These are phyloP conservation scores for Epicoccum nigrum DNA, from an alignment of 2,329 filamentous ascomycete species.

Conservation along the genomic window DNA sequence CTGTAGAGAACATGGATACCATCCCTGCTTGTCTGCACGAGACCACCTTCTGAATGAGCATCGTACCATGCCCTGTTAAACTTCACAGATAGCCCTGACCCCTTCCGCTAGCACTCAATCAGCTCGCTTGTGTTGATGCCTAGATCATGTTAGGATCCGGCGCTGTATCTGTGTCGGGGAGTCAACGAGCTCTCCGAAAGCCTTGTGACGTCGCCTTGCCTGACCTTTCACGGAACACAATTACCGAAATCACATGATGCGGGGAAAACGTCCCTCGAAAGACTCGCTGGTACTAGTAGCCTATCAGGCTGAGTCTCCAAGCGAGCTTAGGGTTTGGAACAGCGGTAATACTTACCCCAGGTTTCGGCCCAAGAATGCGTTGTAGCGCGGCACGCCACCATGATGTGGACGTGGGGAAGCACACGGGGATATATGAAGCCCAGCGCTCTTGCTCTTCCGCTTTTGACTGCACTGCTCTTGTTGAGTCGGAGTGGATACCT, in stretches of 20 bases:
- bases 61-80: too few relatives aligned
- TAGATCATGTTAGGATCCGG: background rate
- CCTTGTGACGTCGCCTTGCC: background rate
- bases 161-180: background rate
- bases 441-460: background rate
- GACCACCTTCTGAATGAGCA: too few relatives aligned
- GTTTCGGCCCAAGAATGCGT: background rate
- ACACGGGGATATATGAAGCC: slow-evolving; percentile 1
- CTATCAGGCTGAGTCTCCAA: slow-evolving; percentile 3
- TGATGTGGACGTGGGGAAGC: background rate
- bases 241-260: slow-evolving; percentile 7
- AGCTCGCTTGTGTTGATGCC: background rate
- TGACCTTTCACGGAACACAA: background rate
- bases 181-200: background rate
- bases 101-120: too few relatives aligned
- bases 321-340: background rate
- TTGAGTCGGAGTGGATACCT: too few relatives aligned
- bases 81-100: too few relatives aligned
- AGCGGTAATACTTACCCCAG: slow-evolving; percentile 3
- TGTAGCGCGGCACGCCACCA: background rate
- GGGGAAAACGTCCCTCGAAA: background rate
- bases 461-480: too few relatives aligned
- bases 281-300: background rate
- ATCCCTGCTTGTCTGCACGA: too few relatives aligned
- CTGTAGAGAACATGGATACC: too few relatives aligned